A percentile compares a stretch with the other conserved stretches of the same genome.
Conservation (phyloP, 768 basidiomycete genomes). For the Suillus fuscotomentosus region DNA sequence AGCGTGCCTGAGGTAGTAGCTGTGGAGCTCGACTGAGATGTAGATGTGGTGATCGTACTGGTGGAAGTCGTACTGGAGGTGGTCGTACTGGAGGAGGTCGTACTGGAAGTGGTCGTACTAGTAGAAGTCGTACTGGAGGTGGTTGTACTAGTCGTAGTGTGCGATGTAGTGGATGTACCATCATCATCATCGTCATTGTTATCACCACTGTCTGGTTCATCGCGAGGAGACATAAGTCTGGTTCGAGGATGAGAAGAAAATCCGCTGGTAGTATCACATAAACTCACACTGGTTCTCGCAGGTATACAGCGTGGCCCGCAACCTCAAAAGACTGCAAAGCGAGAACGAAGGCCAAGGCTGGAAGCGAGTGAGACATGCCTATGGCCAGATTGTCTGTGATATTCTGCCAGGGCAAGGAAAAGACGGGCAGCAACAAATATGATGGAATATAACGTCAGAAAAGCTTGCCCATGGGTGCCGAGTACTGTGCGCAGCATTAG, state of each 20-base stretch:
- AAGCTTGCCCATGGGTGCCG: not conserved
- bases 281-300: conserved; percentile 5
- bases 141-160: not conserved
- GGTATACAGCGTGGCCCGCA: not conserved
- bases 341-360: conserved; percentile 5
- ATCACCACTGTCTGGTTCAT: not conserved
- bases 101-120: not conserved
- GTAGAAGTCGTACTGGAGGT: not conserved
- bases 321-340: conserved; percentile 1
- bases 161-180: not conserved
- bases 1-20: not conserved
- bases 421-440: not conserved
- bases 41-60: not conserved
- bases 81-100: not conserved
- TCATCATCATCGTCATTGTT: not conserved
- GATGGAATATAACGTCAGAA: not conserved
- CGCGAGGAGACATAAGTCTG: not conserved
- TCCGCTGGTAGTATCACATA: not conserved
- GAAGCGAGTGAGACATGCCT: conserved; percentile 4
- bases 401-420: not conserved
- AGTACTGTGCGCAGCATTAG: not conserved
- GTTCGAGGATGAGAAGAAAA: not conserved
- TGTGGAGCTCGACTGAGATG: not conserved
- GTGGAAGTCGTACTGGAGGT: not conserved
- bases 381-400: not conserved